Percentiles rank a stretch among this genome's conserved stretches.
These are phyloP conservation scores for Globisporangium heterothallicum DNA, from an alignment of 352 stramenopile species.

Conservation along the genomic window DNA sequence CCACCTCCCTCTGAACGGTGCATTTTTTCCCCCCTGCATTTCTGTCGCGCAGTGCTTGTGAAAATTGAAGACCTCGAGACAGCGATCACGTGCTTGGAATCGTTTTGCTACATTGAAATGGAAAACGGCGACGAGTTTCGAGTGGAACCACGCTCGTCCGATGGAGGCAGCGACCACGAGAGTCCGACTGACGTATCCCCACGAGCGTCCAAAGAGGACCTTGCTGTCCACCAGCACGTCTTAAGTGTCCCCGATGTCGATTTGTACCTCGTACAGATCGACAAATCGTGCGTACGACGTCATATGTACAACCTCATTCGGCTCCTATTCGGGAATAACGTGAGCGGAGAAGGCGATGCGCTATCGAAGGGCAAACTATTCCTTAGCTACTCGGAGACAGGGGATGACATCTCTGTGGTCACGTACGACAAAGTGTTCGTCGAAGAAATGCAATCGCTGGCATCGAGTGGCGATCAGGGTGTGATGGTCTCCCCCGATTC, in stretches of 20 bases:
- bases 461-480: slow-evolving; percentile 29
- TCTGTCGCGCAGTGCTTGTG: slow-evolving; percentile 57
- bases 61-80: slow-evolving; percentile 49
- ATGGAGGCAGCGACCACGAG: background rate
- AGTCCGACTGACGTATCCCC: background rate
- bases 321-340: slow-evolving; percentile 32
- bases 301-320: slow-evolving; percentile 58
- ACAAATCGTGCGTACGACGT: slow-evolving; percentile 29
- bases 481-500: slow-evolving; percentile 56
- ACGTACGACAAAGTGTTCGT: slow-evolving; percentile 45
- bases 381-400: slow-evolving; percentile 56
- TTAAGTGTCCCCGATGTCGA: slow-evolving; percentile 52
- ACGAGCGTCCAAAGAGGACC: slow-evolving; percentile 8
- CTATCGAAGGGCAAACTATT: slow-evolving; percentile 25
- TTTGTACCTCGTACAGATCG: slow-evolving; percentile 50
- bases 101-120: slow-evolving; percentile 53
- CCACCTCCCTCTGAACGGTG: too few species aligned
- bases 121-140: slow-evolving; percentile 27
- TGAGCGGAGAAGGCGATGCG: background rate
- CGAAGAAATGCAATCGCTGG: slow-evolving; percentile 27
- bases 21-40: too few species aligned
- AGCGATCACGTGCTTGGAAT: slow-evolving; percentile 39
- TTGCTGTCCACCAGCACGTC: slow-evolving; percentile 39
- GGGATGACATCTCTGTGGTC: slow-evolving; percentile 50
- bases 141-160: background rate